Conservation (phyloP, 192 early-diverging fungal species). For the Coemansia sp. region DNA sequence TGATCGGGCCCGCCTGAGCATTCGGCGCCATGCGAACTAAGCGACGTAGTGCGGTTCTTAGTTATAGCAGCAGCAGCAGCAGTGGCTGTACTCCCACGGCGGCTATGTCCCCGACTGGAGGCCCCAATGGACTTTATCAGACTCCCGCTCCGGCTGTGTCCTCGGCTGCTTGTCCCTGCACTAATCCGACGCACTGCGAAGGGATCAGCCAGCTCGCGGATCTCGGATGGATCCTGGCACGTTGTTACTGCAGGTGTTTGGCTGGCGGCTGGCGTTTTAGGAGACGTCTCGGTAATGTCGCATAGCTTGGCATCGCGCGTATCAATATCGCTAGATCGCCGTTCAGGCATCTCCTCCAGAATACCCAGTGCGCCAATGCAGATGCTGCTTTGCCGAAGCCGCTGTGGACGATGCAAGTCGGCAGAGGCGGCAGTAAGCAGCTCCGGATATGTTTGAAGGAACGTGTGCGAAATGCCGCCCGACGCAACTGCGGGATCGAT, state of each 20-base stretch:
- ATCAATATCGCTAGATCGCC: conserved; percentile 12
- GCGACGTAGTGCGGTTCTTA: conserved; percentile 1
- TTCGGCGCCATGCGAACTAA: neutral
- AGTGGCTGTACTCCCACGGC: conserved; percentile 32
- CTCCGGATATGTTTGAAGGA: neutral
- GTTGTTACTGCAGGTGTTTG: too few relatives aligned
- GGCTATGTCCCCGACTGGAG: conserved; percentile 32
- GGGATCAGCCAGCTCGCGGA: conserved; percentile 6
- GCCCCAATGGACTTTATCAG: conserved; percentile 11
- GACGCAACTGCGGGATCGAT: neutral
- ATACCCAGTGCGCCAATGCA: conserved; percentile 19
- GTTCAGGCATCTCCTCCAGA: conserved; percentile 18
- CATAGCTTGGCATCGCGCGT: neutral
- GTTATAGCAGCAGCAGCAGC: neutral
- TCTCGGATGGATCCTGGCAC: neutral
- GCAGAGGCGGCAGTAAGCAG: neutral
- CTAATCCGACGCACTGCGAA: conserved; percentile 6
- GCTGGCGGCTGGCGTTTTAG: too few relatives aligned
- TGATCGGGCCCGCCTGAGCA: neutral
- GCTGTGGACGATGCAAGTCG: neutral
- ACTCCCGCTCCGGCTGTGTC: conserved; percentile 23
- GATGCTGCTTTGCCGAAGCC: conserved; percentile 24
- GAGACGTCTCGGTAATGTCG: conserved; percentile 5
- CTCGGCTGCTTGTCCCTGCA: conserved; percentile 11
- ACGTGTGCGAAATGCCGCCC: neutral